Evolutionary conservation across 2,329 filamentous ascomycete species (phyloP).

Genomic region (Albifimbria verrucaria): DNA sequence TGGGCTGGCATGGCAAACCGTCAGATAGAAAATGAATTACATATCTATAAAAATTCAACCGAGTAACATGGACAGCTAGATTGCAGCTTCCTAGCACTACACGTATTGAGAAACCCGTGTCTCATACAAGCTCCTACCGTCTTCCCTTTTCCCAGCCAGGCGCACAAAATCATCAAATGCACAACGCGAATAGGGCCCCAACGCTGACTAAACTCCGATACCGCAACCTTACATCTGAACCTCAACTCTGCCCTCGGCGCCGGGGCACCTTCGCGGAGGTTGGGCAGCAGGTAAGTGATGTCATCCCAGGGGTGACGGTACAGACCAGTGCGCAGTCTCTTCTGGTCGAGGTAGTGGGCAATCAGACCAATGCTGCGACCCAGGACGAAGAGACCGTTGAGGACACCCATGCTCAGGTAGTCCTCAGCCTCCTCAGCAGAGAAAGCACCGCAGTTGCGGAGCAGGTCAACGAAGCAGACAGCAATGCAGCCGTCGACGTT

Average conservation of each 20-base stretch:
- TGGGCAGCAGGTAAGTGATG: constrained; percentile 91
- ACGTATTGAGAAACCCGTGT: constrained; percentile 28
- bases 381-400: constrained; percentile 98
- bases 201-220: neutral
- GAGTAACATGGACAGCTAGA: constrained; percentile 28
- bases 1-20: too few species aligned
- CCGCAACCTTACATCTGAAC: constrained; percentile 62
- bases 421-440: constrained; percentile 94
- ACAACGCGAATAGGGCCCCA: constrained; percentile 9
- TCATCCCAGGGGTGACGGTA: constrained; percentile 99
- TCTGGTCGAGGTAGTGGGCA: constrained; percentile 99
- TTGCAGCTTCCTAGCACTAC: constrained; percentile 30
- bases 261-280: constrained; percentile 68
- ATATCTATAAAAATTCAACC: constrained; percentile 30
- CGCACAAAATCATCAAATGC: constrained; percentile 30
- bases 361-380: constrained; percentile 97
- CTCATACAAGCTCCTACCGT: constrained; percentile 32
- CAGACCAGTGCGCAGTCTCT: constrained; percentile 95
- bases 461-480: constrained; percentile 96
- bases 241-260: constrained; percentile 84
- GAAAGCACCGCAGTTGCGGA: constrained; percentile 98
- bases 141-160: constrained; percentile 20
- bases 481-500: constrained; percentile 98
- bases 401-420: constrained; percentile 97
- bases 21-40: constrained; percentile 10